A percentile compares a stretch with the other conserved stretches of the same genome.
Conservation (phyloP, 495 filamentous ascomycete genomes). For the Penicillium ucsense region DNA sequence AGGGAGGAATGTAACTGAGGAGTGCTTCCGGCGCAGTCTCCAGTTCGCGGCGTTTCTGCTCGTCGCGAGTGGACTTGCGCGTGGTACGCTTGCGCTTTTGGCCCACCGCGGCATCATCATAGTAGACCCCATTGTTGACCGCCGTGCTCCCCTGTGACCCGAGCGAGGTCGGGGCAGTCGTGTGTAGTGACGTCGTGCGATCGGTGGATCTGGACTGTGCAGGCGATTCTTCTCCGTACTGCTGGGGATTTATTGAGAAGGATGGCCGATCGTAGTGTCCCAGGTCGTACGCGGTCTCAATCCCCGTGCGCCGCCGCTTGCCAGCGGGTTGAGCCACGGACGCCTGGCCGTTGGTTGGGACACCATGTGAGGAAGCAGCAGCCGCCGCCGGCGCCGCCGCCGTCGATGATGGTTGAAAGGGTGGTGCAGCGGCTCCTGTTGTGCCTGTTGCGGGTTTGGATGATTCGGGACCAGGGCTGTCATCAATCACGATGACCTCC, state of each 20-base stretch:
- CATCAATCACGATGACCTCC: constrained; percentile 93
- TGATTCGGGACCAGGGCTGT: constrained; percentile 63
- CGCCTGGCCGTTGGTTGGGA: constrained; percentile 5
- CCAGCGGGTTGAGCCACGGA: constrained; percentile 42
- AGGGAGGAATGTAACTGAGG: constrained; percentile 71
- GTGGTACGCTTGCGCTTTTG: constrained; percentile 85
- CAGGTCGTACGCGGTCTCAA: constrained; percentile 54
- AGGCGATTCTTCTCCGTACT: constrained; percentile 52
- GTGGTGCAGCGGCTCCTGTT: too few species aligned
- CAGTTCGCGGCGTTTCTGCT: constrained; percentile 66
- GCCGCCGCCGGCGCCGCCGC: background rate
- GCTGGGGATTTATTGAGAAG: constrained; percentile 64
- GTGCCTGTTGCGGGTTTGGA: constrained; percentile 15
- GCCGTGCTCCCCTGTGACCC: constrained; percentile 63
- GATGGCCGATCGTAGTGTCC: constrained; percentile 50
- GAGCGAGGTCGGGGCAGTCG: constrained; percentile 84
- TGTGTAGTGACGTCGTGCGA: constrained; percentile 75
- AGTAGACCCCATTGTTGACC: constrained; percentile 42
- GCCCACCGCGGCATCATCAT: constrained; percentile 49
- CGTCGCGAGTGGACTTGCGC: constrained; percentile 64
- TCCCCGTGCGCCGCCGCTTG: constrained; percentile 56
- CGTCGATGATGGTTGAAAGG: too few species aligned
- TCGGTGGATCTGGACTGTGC: constrained; percentile 71
- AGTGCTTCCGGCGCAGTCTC: constrained; percentile 61
- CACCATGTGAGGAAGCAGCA: constrained; percentile 16